Evolutionary conservation across 768 basidiomycete genomes (phyloP), one percentile per base, ranked within the genome.

Genomic region (Rhizopogon salebrosus): DNA sequence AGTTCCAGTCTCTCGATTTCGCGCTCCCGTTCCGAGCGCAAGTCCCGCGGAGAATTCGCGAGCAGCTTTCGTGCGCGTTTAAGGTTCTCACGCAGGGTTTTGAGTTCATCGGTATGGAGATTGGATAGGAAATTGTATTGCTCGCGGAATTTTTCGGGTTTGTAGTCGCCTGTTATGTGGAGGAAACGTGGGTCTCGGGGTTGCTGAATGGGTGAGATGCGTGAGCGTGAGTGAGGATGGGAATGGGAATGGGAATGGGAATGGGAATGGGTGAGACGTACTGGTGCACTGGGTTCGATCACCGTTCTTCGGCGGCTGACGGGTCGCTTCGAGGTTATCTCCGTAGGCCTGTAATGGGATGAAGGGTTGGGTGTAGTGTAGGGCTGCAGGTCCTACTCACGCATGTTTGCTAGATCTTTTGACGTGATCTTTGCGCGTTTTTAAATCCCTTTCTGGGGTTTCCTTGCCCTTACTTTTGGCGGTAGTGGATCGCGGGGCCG

Each of bases 181-280:
- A 87, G 72, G 70, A 98, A 98, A 42, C 94, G 82, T 1, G 95
- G 94, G 70, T 98, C 94, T 27, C 93, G 82, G 13, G 84, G 66
- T 69, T 85, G 80, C 92, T 95, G 57, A 27, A 22, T 48, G 52
- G 35, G 9, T 22, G 6, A 24, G 23, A 43, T 31, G 27, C 53
- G 36, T 16, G 34, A 18, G 11, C 46, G 49, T 43, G 24, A n/a
- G n/a, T 34, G 3, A 11, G 34, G 24, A n/a, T 37, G 23, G 24
- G 23, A 9, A 40, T 24, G 13, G 40, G 13, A n/a, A n/a, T n/a
- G n/a, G n/a, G n/a, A n/a, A n/a, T n/a, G n/a, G 36, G 23, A 14
- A 22, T n/a, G 29, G 45, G 34, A n/a, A 22, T 1, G 27, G 13
- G 41, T 22, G 27, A 39, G 26, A 65, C 87, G 53, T 62, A 90